Percentiles rank a stretch among this genome's conserved stretches.
Conservation (phyloP, 192 early-diverging fungal species). For the Coemansia furcata region DNA sequence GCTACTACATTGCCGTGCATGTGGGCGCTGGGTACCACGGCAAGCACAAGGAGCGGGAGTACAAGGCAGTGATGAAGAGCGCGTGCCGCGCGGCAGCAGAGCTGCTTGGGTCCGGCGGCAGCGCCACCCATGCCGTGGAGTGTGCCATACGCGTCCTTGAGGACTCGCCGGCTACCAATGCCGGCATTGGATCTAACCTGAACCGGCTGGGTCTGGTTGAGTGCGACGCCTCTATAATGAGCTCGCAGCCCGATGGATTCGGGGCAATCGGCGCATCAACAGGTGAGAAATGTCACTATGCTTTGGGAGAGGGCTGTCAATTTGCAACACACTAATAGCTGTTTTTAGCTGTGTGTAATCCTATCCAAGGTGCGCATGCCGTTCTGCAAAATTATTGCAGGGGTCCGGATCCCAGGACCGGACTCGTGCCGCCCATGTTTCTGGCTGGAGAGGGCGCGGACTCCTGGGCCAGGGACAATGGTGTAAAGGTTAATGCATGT, state of each 20-base stretch:
- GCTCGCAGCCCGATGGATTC: slow-evolving; percentile 61
- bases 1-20: slow-evolving; percentile 38
- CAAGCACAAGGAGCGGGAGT: slow-evolving; percentile 6
- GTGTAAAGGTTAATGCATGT: slow-evolving; percentile 9
- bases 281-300: slow-evolving; percentile 54
- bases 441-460: slow-evolving; percentile 60
- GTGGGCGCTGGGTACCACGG: slow-evolving; percentile 43
- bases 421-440: slow-evolving; percentile 58
- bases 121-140: slow-evolving; percentile 27
- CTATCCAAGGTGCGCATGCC: slow-evolving; percentile 58
- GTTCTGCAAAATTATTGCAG: slow-evolving; percentile 43
- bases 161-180: slow-evolving; percentile 55
- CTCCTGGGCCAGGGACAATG: slow-evolving; percentile 26
- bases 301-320: too few relatives aligned
- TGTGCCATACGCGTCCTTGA: slow-evolving; percentile 43
- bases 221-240: slow-evolving; percentile 87
- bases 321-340: neutral
- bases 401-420: slow-evolving; percentile 16
- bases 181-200: slow-evolving; percentile 77
- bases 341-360: slow-evolving; percentile 58
- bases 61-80: slow-evolving; percentile 28
- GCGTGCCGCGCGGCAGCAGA: slow-evolving; percentile 29
- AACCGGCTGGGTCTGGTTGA: slow-evolving; percentile 71
- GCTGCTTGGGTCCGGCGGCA: slow-evolving; percentile 3
- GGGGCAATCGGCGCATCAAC: slow-evolving; percentile 72